Conservation (phyloP, 306 rosid species). For the Fragaria iinumae region DNA sequence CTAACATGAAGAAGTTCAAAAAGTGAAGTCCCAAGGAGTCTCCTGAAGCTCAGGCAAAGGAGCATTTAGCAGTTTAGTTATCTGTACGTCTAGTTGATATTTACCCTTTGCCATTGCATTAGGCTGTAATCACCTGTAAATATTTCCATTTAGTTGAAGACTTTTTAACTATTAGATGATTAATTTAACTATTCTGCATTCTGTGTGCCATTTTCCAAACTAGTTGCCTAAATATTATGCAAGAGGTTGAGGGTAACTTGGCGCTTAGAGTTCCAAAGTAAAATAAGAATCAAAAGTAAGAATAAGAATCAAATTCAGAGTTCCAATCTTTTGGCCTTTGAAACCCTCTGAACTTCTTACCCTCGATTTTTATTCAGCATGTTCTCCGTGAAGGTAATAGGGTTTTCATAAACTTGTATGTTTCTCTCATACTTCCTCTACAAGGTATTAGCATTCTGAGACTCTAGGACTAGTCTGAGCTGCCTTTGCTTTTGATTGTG, state of each 20-base stretch:
- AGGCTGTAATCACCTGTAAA: conserved; percentile 21
- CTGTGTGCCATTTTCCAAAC: background rate
- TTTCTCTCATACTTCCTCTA: background rate
- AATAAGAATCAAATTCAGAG: background rate
- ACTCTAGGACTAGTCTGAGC: background rate
- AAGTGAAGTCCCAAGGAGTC: conserved; percentile 21
- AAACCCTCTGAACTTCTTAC: background rate
- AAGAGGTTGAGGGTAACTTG: background rate
- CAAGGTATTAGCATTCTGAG: background rate
- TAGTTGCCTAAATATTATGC: background rate
- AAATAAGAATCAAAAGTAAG: background rate
- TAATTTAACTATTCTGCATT: background rate
- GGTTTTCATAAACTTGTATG: background rate
- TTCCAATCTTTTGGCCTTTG: background rate
- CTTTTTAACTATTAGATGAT: background rate
- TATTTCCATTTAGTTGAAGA: conserved; percentile 5
- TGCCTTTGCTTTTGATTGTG: background rate
- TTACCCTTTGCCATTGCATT: conserved; percentile 1
- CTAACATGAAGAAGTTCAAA: conserved; percentile 48
- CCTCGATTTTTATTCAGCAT: background rate
- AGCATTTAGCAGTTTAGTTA: conserved; percentile 15
- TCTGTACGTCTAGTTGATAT: background rate
- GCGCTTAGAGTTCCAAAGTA: background rate
- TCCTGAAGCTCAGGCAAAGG: conserved; percentile 21
- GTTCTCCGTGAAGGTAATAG: background rate